These are phyloP conservation scores for Scheffersomyces stambukii DNA, from an alignment of 1,139 yeast genomes.

Conservation along the genomic window DNA sequence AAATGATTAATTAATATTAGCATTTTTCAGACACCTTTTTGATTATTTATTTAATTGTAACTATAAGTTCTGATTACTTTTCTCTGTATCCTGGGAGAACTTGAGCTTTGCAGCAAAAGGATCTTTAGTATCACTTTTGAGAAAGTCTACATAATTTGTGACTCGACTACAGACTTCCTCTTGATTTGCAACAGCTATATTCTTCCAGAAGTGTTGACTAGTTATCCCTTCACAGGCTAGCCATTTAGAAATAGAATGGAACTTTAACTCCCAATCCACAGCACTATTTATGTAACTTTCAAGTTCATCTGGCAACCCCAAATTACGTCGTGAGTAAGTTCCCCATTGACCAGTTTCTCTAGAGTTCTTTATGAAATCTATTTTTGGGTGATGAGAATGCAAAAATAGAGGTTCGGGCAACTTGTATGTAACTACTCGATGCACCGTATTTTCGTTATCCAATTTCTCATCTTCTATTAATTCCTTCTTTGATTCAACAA, in stretches of 20 bases:
- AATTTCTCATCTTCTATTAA: conserved; percentile 9
- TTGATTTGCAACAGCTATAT: conserved; percentile 17
- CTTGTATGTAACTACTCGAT: conserved; percentile 11
- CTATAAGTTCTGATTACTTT: neutral
- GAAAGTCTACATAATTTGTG: conserved; percentile 22
- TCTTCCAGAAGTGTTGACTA: conserved; percentile 20
- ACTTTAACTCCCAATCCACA: conserved; percentile 20
- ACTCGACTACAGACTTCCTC: conserved; percentile 21
- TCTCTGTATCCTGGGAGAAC: conserved; percentile 2
- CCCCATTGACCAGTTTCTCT: conserved; percentile 14
- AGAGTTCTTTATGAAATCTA: conserved; percentile 27
- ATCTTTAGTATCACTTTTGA: conserved; percentile 20
- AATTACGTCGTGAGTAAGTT: conserved; percentile 16
- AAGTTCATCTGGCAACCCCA: conserved; percentile 17
- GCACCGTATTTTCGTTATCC: conserved; percentile 10
- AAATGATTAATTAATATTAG: neutral
- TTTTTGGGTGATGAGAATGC: conserved; percentile 42
- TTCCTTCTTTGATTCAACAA: conserved; percentile 13
- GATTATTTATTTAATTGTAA: too few relatives aligned
- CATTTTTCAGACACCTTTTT: neutral
- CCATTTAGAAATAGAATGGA: conserved; percentile 33
- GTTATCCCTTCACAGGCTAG: conserved; percentile 30
- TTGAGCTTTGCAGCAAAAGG: conserved; percentile 3
- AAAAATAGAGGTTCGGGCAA: conserved; percentile 30
- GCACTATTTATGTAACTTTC: too few relatives aligned